Evolutionary conservation across 2,329 filamentous ascomycete genomes (phyloP).

Genomic region (Claviceps sp.): DNA sequence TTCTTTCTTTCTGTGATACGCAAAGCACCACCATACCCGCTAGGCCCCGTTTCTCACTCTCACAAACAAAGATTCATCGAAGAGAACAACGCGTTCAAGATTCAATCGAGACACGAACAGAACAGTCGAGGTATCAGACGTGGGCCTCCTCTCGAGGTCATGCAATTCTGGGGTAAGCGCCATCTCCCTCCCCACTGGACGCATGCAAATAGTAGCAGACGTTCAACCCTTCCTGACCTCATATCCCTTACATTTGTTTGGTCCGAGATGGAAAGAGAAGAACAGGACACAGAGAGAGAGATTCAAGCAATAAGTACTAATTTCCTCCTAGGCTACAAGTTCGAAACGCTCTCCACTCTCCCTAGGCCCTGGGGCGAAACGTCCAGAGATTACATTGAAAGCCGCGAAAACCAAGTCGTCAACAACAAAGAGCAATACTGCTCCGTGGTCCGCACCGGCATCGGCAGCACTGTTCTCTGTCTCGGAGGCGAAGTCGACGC

Average conservation of each 20-base stretch:
- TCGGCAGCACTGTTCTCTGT: conserved; percentile 62
- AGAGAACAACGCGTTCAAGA: conserved; percentile 68
- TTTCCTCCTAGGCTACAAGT: conserved; percentile 67
- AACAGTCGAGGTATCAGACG: conserved; percentile 17
- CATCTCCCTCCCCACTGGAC: background rate
- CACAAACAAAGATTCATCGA: conserved; percentile 62
- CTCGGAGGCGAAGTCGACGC: conserved; percentile 92
- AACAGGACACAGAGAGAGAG: background rate
- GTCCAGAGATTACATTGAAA: conserved; percentile 65
- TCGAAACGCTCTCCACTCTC: conserved; percentile 73
- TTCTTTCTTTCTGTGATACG: background rate
- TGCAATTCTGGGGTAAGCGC: conserved; percentile 75
- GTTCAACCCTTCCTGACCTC: too few relatives aligned
- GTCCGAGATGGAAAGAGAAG: background rate
- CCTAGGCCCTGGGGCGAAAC: conserved; percentile 61
- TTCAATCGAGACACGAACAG: conserved; percentile 46
- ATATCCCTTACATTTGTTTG: too few relatives aligned
- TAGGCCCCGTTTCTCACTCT: background rate
- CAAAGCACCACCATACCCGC: background rate
- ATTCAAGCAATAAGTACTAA: too few relatives aligned
- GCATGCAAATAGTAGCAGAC: background rate
- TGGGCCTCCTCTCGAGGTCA: conserved; percentile 55
- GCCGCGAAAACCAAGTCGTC: conserved; percentile 55
- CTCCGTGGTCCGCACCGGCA: conserved; percentile 78
- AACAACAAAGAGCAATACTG: conserved; percentile 94